These are phyloP conservation scores for Gautieria morchelliformis DNA, from an alignment of 768 basidiomycete genomes.

Conservation along the genomic window DNA sequence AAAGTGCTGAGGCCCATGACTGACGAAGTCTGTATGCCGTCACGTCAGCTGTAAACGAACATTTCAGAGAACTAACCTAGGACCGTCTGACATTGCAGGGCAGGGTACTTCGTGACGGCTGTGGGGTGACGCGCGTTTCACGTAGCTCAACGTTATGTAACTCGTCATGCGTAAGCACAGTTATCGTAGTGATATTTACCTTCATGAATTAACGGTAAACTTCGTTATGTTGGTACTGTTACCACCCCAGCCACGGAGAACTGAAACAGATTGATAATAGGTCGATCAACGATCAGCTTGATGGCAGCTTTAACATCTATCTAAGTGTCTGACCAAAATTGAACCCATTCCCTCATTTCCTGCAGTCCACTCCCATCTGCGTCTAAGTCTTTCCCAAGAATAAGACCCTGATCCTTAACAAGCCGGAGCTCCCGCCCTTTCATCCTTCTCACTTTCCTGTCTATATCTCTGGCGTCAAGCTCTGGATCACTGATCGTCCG, in stretches of 20 bases:
- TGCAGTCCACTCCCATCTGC: not conserved
- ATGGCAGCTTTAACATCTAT: not conserved
- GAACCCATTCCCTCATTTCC: slow-evolving; percentile 2
- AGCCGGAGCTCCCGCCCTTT: slow-evolving; percentile 77
- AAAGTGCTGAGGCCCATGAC: slow-evolving; percentile 72
- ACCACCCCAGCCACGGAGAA: too few relatives aligned
- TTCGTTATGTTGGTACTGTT: too few relatives aligned
- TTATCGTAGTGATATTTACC: too few relatives aligned
- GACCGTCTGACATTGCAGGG: slow-evolving; percentile 46
- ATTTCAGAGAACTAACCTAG: slow-evolving; percentile 31
- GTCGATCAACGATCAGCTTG: too few relatives aligned
- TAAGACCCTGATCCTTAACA: slow-evolving; percentile 65
- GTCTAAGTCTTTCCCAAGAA: slow-evolving; percentile 27
- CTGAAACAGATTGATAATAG: too few relatives aligned
- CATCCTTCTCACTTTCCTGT: slow-evolving; percentile 66
- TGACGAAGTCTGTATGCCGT: slow-evolving; percentile 54
- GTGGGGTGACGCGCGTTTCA: not conserved
- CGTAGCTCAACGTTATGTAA: too few relatives aligned
- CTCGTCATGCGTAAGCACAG: not conserved
- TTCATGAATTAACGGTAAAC: too few relatives aligned
- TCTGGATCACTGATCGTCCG: slow-evolving; percentile 67
- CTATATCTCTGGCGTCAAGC: slow-evolving; percentile 51
- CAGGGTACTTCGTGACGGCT: not conserved
- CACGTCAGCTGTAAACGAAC: not conserved
- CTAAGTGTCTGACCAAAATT: not conserved